Evolutionary conservation across 306 rosid genomes (phyloP).

Genomic region (Abrus pulchellus): DNA sequence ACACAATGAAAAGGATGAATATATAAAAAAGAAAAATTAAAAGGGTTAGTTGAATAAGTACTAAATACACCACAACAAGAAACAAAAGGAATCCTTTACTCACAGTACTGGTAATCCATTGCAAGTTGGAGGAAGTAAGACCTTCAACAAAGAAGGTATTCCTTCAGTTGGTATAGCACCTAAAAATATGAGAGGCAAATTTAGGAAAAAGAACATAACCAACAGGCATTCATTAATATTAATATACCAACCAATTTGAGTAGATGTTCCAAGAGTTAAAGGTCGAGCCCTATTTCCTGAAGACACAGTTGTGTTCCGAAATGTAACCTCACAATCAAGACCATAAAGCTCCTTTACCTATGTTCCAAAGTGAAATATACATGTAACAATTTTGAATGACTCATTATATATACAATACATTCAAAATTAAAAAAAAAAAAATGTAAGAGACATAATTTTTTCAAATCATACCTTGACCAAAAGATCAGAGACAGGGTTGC

Average conservation of each 20-base stretch:
- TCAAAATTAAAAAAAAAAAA: conserved; percentile 20
- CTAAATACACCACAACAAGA: neutral
- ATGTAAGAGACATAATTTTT: conserved; percentile 5
- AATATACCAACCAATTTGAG: conserved; percentile 86
- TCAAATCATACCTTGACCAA: conserved; percentile 69
- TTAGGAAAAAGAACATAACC: conserved; percentile 14
- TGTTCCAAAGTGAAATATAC: conserved; percentile 19
- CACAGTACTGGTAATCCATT: conserved; percentile 81
- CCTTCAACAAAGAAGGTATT: conserved; percentile 93
- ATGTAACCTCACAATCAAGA: conserved; percentile 71
- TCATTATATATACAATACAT: conserved; percentile 16
- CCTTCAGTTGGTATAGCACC: conserved; percentile 96
- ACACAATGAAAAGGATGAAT: neutral
- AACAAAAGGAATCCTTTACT: conserved; percentile 50
- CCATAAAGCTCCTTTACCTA: conserved; percentile 97
- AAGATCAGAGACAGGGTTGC: conserved; percentile 73
- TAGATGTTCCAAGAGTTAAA: conserved; percentile 84
- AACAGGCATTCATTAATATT: conserved; percentile 27
- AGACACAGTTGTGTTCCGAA: conserved; percentile 80
- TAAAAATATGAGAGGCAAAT: conserved; percentile 45
- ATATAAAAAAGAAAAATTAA: neutral
- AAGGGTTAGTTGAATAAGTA: conserved; percentile 5
- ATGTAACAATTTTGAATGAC: conserved; percentile 21
- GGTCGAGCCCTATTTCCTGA: conserved; percentile 80
- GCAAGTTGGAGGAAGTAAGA: conserved; percentile 85